A percentile compares a stretch with the other conserved stretches of the same genome.
Conservation (phyloP, 148 eudicot genomes). For the Dysphania ambrosioides region DNA sequence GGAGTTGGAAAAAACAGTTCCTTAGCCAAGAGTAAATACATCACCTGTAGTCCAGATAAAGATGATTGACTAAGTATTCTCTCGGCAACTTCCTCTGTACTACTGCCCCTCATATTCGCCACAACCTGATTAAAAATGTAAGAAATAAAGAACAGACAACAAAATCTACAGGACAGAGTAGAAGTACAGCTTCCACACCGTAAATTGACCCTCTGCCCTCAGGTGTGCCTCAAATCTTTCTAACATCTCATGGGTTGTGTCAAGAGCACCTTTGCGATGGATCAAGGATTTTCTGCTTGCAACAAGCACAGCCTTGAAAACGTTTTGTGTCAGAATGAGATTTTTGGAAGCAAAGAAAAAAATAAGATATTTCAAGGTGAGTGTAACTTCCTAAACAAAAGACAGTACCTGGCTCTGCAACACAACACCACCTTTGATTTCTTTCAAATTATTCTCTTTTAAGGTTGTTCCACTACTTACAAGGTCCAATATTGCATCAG, state of each 20-base stretch:
- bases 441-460: conserved; percentile 88
- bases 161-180: neutral
- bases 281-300: conserved; percentile 78
- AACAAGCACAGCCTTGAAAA: conserved; percentile 87
- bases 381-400: neutral
- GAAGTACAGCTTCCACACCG: conserved; percentile 39
- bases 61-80: conserved; percentile 72
- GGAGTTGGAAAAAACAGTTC: neutral
- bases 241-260: conserved; percentile 78
- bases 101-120: conserved; percentile 94
- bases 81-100: conserved; percentile 86
- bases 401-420: conserved; percentile 69
- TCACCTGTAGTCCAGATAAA: conserved; percentile 81
- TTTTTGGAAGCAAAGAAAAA: neutral
- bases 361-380: neutral
- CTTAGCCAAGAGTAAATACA: conserved; percentile 1
- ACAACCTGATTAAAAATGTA: conserved; percentile 47
- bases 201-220: conserved; percentile 73
- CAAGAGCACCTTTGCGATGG: conserved; percentile 63
- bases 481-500: conserved; percentile 97
- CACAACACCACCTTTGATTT: conserved; percentile 82
- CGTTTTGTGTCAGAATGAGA: conserved; percentile 9
- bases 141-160: conserved; percentile 13
- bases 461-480: conserved; percentile 94
- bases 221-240: conserved; percentile 96